phyloP scores from a whole-genome alignment of 345 rosid species.

The Nephelium lappaceum region DNA sequence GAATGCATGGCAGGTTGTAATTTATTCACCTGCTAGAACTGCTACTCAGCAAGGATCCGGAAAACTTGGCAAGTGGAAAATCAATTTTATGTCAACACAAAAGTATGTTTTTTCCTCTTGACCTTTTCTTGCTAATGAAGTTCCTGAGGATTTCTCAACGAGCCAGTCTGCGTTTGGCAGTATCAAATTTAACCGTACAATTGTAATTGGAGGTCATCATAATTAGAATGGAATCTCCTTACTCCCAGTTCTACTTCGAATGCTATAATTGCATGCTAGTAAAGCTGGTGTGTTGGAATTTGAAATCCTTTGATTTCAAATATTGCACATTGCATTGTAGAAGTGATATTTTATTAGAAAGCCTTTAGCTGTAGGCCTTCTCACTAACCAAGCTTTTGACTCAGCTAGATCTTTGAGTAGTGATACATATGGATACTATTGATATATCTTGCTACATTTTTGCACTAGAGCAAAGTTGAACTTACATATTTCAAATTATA shows the following conservation, averaged over 20 bases:
- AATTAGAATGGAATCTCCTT: neutral
- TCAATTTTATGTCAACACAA: slow-evolving; percentile 85
- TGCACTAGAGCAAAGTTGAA: neutral
- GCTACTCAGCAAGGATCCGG: slow-evolving; percentile 98
- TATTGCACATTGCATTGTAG: neutral
- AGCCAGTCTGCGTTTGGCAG: neutral
- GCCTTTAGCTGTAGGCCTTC: neutral
- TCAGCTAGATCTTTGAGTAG: neutral
- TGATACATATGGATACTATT: neutral
- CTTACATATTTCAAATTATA: neutral
- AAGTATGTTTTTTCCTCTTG: slow-evolving; percentile 49
- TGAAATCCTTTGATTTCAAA: slow-evolving; percentile 1
- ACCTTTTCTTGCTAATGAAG: neutral
- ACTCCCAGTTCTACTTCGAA: neutral
- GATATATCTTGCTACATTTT: neutral
- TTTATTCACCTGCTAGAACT: slow-evolving; percentile 92
- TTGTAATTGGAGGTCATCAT: neutral
- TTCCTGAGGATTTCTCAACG: neutral
- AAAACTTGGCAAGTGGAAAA: slow-evolving; percentile 90
- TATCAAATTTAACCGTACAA: neutral
- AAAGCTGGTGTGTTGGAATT: neutral
- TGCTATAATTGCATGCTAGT: neutral
- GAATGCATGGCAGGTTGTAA: slow-evolving; percentile 62
- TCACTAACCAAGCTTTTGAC: neutral
- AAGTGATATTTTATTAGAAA: neutral